Evolutionary conservation across 2,329 filamentous ascomycete species (phyloP).

Genomic region (Dactylonectria macrodidyma): DNA sequence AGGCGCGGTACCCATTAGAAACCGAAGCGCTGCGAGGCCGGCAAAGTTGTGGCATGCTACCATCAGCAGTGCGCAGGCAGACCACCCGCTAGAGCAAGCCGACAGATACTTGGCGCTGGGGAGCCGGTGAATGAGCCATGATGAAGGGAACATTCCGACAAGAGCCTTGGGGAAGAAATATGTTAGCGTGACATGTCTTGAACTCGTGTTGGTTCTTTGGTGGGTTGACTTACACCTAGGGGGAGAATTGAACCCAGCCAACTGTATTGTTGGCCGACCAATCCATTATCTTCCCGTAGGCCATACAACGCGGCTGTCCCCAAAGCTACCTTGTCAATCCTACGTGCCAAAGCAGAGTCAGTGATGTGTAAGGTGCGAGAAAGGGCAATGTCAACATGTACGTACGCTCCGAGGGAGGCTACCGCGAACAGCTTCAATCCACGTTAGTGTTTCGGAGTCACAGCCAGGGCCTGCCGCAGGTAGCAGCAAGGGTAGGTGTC

Average conservation of each 20-base stretch:
- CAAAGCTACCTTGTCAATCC: slow-evolving; percentile 29
- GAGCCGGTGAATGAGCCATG: slow-evolving; percentile 27
- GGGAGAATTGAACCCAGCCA: slow-evolving; percentile 29
- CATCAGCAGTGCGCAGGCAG: slow-evolving; percentile 11
- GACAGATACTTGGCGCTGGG: slow-evolving; percentile 27
- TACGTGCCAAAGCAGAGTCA: neutral
- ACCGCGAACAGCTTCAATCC: neutral
- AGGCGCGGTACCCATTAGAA: slow-evolving; percentile 20
- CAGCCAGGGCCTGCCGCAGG: neutral
- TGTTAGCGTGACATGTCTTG: too few relatives aligned
- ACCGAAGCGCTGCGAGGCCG: slow-evolving; percentile 9
- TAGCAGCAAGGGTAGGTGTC: neutral
- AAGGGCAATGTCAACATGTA: neutral
- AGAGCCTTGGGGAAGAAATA: slow-evolving; percentile 4
- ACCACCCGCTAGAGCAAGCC: slow-evolving; percentile 27
- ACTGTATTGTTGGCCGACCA: slow-evolving; percentile 29
- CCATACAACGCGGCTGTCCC: slow-evolving; percentile 25
- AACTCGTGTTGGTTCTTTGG: too few relatives aligned
- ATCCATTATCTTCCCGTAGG: slow-evolving; percentile 24
- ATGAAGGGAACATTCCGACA: slow-evolving; percentile 24
- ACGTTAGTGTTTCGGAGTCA: neutral
- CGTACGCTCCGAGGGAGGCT: slow-evolving; percentile 23
- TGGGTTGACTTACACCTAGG: slow-evolving; percentile 7
- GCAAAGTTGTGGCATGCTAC: slow-evolving; percentile 27
- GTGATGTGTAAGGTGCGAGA: neutral